A percentile compares a stretch with the other conserved stretches of the same genome.
phyloP scores from a whole-genome alignment of 345 rosid species.

The Eucalyptus sideroxylon region DNA sequence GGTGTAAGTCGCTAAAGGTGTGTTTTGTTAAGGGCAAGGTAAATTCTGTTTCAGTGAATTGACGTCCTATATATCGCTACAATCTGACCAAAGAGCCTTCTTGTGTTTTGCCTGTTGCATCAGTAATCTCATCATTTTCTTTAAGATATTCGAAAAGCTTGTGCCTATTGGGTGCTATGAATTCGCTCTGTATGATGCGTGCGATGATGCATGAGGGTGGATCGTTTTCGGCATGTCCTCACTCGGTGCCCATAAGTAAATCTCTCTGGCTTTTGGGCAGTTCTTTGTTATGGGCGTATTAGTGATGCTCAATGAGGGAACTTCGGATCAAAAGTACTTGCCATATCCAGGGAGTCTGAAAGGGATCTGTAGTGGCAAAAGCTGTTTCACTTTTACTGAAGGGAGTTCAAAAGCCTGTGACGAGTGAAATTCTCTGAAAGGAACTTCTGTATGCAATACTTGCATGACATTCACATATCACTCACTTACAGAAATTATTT shows the following conservation, averaged over 20 bases:
- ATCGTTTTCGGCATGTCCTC: neutral
- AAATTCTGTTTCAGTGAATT: neutral
- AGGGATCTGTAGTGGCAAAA: neutral
- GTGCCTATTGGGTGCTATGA: neutral
- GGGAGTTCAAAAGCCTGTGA: neutral
- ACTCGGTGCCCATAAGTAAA: neutral
- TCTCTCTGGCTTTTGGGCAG: neutral
- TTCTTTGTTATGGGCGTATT: neutral
- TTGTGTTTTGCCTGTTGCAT: neutral
- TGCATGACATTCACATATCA: neutral
- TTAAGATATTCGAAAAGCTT: neutral
- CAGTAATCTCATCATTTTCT: neutral
- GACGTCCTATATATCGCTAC: neutral
- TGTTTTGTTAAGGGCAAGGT: neutral
- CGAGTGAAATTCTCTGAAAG: neutral
- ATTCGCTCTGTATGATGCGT: neutral
- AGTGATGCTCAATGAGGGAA: neutral
- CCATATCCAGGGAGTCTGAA: neutral
- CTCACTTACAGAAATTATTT: constrained; percentile 5
- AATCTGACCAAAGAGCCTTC: neutral
- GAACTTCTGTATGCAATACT: neutral
- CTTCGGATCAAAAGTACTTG: neutral
- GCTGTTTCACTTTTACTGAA: neutral
- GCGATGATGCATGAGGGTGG: neutral
- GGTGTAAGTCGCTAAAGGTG: neutral